phyloP scores from a whole-genome alignment of 352 stramenopile genomes.

The Pythium dissimile region DNA sequence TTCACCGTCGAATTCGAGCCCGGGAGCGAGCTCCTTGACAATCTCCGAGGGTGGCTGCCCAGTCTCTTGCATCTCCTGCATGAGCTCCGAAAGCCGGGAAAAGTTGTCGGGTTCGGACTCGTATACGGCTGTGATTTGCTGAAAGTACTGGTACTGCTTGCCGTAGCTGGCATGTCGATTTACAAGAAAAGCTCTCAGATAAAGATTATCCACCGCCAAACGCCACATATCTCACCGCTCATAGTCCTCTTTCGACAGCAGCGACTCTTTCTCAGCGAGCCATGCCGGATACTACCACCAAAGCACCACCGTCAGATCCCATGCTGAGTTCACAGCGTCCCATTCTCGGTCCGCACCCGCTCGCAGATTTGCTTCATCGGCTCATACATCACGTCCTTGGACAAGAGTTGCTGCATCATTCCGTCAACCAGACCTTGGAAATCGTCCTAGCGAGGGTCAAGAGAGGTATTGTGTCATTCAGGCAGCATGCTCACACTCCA shows the following conservation, averaged over 20 bases:
- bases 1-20: conserved; percentile 95
- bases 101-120: conserved; percentile 97
- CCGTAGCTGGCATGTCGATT: conserved; percentile 60
- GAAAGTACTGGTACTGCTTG: conserved; percentile 97
- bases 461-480: too few species aligned
- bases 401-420: conserved; percentile 98
- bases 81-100: conserved; percentile 93
- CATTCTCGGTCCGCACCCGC: conserved; percentile 32
- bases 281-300: conserved; percentile 92
- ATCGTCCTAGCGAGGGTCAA: conserved; percentile 85
- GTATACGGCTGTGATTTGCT: conserved; percentile 96
- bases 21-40: conserved; percentile 97
- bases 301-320: too few species aligned
- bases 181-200: too few species aligned
- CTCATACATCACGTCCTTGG: conserved; percentile 99
- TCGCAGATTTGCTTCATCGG: conserved; percentile 96
- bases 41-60: conserved; percentile 96
- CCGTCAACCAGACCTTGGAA: conserved; percentile 94
- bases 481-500: neutral
- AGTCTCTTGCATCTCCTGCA: conserved; percentile 95
- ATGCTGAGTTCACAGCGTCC: too few species aligned
- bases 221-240: conserved; percentile 48
- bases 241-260: conserved; percentile 92
- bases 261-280: conserved; percentile 91
- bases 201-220: too few species aligned